Conservation (phyloP, 2,329 filamentous ascomycete genomes). For the Verticillium isaacii region DNA sequence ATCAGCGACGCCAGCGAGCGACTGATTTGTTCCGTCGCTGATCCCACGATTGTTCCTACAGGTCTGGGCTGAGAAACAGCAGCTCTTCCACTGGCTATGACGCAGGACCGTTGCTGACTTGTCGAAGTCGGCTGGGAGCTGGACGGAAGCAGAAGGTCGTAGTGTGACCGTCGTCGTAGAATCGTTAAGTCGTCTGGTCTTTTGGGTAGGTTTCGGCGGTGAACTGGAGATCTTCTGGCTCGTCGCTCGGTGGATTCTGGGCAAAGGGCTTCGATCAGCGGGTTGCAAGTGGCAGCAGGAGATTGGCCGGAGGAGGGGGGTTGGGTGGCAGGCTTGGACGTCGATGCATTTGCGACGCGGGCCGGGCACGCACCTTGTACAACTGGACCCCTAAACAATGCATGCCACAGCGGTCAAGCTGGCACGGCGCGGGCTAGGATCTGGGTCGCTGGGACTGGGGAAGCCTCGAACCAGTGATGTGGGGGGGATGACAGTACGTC, state of each 20-base stretch:
- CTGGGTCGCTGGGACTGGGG: neutral
- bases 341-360: neutral
- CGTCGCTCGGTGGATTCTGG: neutral
- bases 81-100: neutral
- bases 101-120: neutral
- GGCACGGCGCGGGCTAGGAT: neutral
- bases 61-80: neutral
- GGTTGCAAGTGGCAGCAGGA: neutral
- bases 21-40: neutral
- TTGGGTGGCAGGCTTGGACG: neutral
- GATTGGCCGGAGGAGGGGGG: neutral
- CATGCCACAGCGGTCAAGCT: neutral
- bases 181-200: neutral
- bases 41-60: neutral
- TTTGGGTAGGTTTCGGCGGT: neutral
- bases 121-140: neutral
- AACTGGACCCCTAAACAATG: neutral
- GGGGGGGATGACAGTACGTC: neutral
- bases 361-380: neutral
- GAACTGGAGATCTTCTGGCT: neutral
- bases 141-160: neutral
- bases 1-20: neutral
- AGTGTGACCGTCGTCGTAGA: neutral
- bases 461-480: neutral
- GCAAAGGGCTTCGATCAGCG: neutral